phyloP scores from a whole-genome alignment of 2,329 filamentous ascomycete species.

The Ophiocordyceps unilateralis region DNA sequence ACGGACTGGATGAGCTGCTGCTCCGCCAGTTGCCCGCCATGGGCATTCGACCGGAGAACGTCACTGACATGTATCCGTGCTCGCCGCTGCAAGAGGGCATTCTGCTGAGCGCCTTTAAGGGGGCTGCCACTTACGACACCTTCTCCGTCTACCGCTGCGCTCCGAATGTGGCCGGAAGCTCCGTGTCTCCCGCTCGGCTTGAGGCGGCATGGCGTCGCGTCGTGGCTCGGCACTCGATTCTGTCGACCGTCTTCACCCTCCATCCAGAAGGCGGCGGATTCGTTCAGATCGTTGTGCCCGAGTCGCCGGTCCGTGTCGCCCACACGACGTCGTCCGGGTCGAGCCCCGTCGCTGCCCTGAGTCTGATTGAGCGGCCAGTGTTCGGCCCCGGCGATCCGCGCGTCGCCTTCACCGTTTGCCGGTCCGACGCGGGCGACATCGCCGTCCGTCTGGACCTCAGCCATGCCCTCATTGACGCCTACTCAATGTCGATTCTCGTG shows the following conservation, averaged over 20 bases:
- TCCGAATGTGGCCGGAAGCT: neutral
- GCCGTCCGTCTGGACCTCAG: conserved; percentile 14
- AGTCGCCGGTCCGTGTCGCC: neutral
- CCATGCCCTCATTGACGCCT: conserved; percentile 14
- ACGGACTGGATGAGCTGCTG: conserved; percentile 1
- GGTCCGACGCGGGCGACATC: conserved; percentile 3
- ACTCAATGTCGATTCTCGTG: conserved; percentile 12
- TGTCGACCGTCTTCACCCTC: conserved; percentile 3
- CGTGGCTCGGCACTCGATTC: conserved; percentile 1
- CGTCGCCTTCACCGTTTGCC: conserved; percentile 4
- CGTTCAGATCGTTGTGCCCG: conserved; percentile 3
- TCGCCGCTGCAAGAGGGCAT: conserved; percentile 20
- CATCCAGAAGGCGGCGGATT: conserved; percentile 4
- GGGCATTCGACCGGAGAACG: conserved; percentile 1
- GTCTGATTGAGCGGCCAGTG: neutral
- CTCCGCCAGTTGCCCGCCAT: conserved; percentile 1
- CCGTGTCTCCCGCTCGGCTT: conserved; percentile 1
- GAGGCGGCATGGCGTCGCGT: conserved; percentile 4
- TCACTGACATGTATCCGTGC: conserved; percentile 14
- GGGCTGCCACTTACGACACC: conserved; percentile 4
- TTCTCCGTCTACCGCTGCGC: conserved; percentile 7
- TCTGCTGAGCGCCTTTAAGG: conserved; percentile 13
- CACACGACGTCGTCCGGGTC: neutral
- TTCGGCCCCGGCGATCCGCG: conserved; percentile 3
- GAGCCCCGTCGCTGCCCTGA: neutral